Evolutionary conservation across 305 asterid species (phyloP).

Genomic region (Solanum hybrid): DNA sequence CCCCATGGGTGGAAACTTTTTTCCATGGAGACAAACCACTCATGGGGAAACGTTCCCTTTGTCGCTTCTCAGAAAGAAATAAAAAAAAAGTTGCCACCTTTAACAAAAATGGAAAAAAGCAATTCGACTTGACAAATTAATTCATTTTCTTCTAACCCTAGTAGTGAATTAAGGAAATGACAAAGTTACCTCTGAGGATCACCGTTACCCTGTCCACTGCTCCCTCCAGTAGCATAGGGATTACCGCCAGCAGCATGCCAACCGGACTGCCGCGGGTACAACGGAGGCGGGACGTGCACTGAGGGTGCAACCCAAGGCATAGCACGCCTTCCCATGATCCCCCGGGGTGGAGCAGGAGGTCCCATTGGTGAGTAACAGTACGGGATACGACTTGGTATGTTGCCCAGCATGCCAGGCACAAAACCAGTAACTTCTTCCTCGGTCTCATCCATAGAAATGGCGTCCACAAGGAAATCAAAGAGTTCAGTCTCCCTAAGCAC

Average conservation of each 20-base stretch:
- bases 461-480: constrained; percentile 73
- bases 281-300: constrained; percentile 40
- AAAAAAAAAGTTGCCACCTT: background rate
- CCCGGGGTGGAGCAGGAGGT: constrained; percentile 24
- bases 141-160: background rate
- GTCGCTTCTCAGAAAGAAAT: background rate
- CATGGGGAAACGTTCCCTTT: background rate
- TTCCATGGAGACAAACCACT: background rate
- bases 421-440: constrained; percentile 44
- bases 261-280: constrained; percentile 47
- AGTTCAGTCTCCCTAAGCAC: constrained; percentile 20
- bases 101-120: background rate
- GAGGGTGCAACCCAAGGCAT: constrained; percentile 36
- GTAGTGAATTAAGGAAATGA: background rate
- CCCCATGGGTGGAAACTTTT: background rate
- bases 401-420: constrained; percentile 26
- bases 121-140: background rate
- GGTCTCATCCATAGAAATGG: constrained; percentile 74
- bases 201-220: constrained; percentile 47
- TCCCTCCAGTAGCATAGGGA: constrained; percentile 38
- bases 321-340: constrained; percentile 49
- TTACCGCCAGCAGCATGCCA: constrained; percentile 64
- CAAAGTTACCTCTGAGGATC: constrained; percentile 48
- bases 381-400: constrained; percentile 42
- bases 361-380: constrained; percentile 58